These are phyloP conservation scores for Globisporangium ultimum DNA, from an alignment of 352 stramenopile genomes.

Conservation along the genomic window DNA sequence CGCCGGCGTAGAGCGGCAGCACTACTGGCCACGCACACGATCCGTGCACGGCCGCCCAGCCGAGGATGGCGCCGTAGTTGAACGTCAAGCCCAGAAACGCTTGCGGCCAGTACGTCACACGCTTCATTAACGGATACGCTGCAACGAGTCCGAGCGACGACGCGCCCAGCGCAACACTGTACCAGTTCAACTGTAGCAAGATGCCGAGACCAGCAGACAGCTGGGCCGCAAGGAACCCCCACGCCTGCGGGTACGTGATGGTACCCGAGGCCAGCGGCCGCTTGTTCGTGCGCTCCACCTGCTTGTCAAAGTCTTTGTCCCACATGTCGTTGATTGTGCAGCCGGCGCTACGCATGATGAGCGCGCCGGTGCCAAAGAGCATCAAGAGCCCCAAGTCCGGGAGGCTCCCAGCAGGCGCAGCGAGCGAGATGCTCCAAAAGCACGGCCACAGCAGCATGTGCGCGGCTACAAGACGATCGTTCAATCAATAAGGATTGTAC, in stretches of 20 bases:
- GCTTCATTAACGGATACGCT: constrained; percentile 98
- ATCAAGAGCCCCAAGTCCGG: constrained; percentile 81
- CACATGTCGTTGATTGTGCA: constrained; percentile 99
- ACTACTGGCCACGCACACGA: constrained; percentile 84
- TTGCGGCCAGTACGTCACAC: constrained; percentile 97
- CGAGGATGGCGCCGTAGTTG: constrained; percentile 97
- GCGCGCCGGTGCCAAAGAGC: constrained; percentile 86
- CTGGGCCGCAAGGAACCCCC: constrained; percentile 92
- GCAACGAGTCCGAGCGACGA: constrained; percentile 93
- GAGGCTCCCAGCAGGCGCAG: constrained; percentile 71
- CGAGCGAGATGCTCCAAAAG: constrained; percentile 96
- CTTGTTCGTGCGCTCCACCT: constrained; percentile 93
- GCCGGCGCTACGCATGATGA: constrained; percentile 97
- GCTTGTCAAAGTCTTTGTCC: constrained; percentile 96
- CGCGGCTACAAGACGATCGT: constrained; percentile 42
- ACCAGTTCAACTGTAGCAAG: constrained; percentile 93
- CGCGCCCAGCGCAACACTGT: constrained; percentile 92
- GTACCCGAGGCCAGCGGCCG: constrained; percentile 92
- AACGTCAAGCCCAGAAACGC: constrained; percentile 97
- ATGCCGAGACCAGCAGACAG: constrained; percentile 91
- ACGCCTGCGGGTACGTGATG: constrained; percentile 89
- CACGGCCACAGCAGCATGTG: constrained; percentile 97
- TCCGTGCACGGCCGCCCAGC: constrained; percentile 88
- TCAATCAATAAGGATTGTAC: constrained; percentile 1
- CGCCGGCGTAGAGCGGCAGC: constrained; percentile 92